phyloP scores from a whole-genome alignment of 495 filamentous ascomycete genomes.

The Lineolata rhizophorae region DNA sequence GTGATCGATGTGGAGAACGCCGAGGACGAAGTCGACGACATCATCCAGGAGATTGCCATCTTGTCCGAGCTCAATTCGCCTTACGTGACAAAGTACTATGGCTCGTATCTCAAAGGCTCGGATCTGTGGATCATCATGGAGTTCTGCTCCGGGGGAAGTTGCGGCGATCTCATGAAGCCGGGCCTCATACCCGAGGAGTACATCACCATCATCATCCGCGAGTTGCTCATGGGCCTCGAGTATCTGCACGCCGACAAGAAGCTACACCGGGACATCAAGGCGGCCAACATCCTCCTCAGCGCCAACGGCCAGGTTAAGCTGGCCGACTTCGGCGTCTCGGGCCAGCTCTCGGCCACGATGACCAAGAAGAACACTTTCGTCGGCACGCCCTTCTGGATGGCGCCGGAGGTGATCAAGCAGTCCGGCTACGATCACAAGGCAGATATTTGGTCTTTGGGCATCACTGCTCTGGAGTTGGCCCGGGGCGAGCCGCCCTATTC shows the following conservation, averaged over 20 bases:
- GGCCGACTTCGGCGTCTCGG: constrained; percentile 93
- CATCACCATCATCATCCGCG: constrained; percentile 80
- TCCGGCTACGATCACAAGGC: constrained; percentile 97
- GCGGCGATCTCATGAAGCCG: constrained; percentile 76
- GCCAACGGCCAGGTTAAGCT: constrained; percentile 88
- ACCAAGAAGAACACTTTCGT: constrained; percentile 99
- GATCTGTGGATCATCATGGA: constrained; percentile 98
- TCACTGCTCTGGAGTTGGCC: constrained; percentile 84
- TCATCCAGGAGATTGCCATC: constrained; percentile 94
- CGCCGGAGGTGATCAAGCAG: constrained; percentile 95
- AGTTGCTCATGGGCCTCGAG: constrained; percentile 72
- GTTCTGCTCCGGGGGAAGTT: constrained; percentile 83
- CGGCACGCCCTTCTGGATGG: constrained; percentile 99
- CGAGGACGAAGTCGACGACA: constrained; percentile 96
- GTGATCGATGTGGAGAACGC: constrained; percentile 96
- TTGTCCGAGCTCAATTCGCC: constrained; percentile 82
- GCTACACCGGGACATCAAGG: constrained; percentile 92
- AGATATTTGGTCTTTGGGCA: constrained; percentile 97
- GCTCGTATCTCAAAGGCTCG: constrained; percentile 84
- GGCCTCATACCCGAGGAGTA: constrained; percentile 83
- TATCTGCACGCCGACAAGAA: constrained; percentile 93
- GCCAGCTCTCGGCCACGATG: constrained; percentile 96
- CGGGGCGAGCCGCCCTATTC: constrained; percentile 88
- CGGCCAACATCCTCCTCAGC: constrained; percentile 73
- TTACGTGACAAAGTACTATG: constrained; percentile 91